Evolutionary conservation across 768 basidiomycete genomes (phyloP).

Genomic region (Cystobasidium ongulense): DNA sequence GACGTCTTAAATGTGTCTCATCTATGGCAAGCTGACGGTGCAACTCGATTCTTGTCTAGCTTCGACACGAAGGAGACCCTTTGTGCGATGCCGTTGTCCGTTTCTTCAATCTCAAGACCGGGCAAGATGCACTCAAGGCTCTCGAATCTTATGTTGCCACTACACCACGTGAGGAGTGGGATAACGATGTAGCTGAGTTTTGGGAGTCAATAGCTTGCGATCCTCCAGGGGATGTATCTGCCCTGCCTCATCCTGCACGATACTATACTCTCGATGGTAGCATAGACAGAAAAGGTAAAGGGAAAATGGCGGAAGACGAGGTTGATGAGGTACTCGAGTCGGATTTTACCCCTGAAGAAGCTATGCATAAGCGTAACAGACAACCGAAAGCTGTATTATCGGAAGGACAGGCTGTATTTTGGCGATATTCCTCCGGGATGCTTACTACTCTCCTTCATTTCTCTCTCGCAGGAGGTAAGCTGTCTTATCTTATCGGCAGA

Average conservation of each 20-base stretch:
- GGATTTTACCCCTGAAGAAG: constrained; percentile 3
- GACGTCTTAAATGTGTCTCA: too few relatives aligned
- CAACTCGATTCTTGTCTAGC: background rate
- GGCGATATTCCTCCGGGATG: constrained; percentile 43
- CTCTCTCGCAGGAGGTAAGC: constrained; percentile 38
- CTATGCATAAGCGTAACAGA: constrained; percentile 23
- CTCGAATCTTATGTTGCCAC: constrained; percentile 38
- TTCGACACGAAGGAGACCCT: constrained; percentile 39
- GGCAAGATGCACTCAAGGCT: constrained; percentile 40
- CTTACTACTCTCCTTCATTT: constrained; percentile 43
- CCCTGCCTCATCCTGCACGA: background rate
- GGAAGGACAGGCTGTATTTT: constrained; percentile 45
- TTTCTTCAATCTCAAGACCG: constrained; percentile 38
- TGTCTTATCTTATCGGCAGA: background rate
- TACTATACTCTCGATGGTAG: background rate
- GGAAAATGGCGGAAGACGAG: background rate
- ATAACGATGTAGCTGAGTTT: constrained; percentile 35
- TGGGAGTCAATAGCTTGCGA: constrained; percentile 40
- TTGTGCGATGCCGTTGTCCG: constrained; percentile 41
- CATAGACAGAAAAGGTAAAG: background rate
- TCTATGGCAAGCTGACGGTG: too few relatives aligned
- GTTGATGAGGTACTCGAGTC: background rate
- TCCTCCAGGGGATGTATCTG: constrained; percentile 31
- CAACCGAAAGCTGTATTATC: constrained; percentile 35
- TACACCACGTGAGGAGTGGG: constrained; percentile 33